A percentile compares a stretch with the other conserved stretches of the same genome.
These are phyloP conservation scores for Penicillium robsamsonii DNA, from an alignment of 495 filamentous ascomycete genomes.

Conservation along the genomic window DNA sequence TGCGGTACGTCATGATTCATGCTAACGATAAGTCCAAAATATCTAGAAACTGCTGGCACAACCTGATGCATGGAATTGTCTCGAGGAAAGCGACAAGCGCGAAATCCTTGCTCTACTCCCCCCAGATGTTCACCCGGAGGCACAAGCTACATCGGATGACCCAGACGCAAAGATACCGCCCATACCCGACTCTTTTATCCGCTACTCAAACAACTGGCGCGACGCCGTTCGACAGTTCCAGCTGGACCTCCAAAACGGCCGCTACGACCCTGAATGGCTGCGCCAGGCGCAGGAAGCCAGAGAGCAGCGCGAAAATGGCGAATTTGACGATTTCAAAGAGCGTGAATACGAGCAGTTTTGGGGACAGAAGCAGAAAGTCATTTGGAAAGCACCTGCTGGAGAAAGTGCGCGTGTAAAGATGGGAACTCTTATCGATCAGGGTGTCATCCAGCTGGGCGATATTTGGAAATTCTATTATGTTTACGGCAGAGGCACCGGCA, in stretches of 20 bases:
- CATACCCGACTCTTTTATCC: constrained; percentile 44
- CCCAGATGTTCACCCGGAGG: constrained; percentile 40
- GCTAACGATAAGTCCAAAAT: constrained; percentile 14
- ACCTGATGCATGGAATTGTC: constrained; percentile 56
- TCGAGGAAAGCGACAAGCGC: constrained; percentile 54
- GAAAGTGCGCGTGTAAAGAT: constrained; percentile 51
- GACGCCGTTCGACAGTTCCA: constrained; percentile 53
- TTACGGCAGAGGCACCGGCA: constrained; percentile 29
- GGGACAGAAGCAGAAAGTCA: constrained; percentile 59
- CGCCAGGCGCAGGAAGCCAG: constrained; percentile 61
- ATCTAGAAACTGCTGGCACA: constrained; percentile 54
- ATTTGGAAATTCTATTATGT: constrained; percentile 45
- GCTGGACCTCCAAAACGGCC: constrained; percentile 59
- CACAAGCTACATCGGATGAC: constrained; percentile 34
- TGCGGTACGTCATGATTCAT: neutral
- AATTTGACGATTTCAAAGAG: constrained; percentile 68
- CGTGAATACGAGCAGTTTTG: constrained; percentile 66
- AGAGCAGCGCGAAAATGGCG: constrained; percentile 59
- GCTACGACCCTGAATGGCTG: constrained; percentile 65
- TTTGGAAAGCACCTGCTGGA: constrained; percentile 39
- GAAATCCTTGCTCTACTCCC: constrained; percentile 58
- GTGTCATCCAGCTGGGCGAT: constrained; percentile 50
- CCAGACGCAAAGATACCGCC: constrained; percentile 36
- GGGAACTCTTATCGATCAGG: constrained; percentile 42
- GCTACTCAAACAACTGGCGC: constrained; percentile 52